phyloP scores from a whole-genome alignment of 352 stramenopile genomes.

The Phytophthora nicotianae region DNA sequence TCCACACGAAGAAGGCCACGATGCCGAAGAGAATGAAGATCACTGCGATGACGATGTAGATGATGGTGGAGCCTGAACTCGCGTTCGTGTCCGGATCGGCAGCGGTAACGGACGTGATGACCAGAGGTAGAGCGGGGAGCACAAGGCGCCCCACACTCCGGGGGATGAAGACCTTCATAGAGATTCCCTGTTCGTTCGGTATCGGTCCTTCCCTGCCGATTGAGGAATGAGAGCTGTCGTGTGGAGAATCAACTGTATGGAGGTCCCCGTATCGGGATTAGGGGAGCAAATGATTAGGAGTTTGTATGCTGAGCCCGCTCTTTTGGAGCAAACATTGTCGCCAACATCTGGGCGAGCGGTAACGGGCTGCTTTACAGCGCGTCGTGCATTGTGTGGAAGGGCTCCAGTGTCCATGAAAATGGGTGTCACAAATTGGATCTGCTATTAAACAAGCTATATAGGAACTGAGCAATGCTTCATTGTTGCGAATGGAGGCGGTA shows the following conservation, averaged over 20 bases:
- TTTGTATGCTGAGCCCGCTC: conserved; percentile 24
- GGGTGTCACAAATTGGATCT: background rate
- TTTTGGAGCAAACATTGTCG: conserved; percentile 19
- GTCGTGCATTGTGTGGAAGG: conserved; percentile 29
- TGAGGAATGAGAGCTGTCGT: conserved; percentile 28
- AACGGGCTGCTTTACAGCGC: conserved; percentile 21
- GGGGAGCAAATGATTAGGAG: conserved; percentile 16
- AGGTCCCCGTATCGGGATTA: conserved; percentile 18
- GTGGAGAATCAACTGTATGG: conserved; percentile 27
- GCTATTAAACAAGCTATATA: too few relatives aligned
- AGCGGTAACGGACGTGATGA: conserved; percentile 17
- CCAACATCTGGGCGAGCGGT: conserved; percentile 24
- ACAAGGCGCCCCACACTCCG: background rate
- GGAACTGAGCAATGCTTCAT: too few relatives aligned
- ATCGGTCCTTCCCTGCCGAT: conserved; percentile 16
- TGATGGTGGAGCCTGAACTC: conserved; percentile 44
- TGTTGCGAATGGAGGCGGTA: too few relatives aligned
- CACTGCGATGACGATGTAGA: conserved; percentile 65
- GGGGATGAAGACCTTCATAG: conserved; percentile 26
- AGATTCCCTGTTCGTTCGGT: conserved; percentile 4
- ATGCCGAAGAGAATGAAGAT: conserved; percentile 56
- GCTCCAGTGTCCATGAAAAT: conserved; percentile 7
- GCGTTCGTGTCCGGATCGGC: conserved; percentile 18
- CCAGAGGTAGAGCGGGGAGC: conserved; percentile 14
- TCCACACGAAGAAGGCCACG: conserved; percentile 57